These are phyloP conservation scores for Lachancea cidri DNA, from an alignment of 805 yeast genomes.

Conservation along the genomic window DNA sequence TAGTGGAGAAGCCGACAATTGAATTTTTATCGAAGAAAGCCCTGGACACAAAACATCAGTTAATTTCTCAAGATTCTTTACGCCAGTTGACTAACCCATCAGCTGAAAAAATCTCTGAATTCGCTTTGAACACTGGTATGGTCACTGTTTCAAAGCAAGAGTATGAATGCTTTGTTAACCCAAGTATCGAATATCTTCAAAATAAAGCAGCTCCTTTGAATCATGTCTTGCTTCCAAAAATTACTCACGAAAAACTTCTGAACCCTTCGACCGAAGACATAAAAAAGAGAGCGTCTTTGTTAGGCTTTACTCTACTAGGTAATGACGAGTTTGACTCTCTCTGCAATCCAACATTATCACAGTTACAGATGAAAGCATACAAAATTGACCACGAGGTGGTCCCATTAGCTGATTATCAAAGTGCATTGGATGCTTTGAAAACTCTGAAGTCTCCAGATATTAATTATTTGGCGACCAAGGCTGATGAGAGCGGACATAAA, in stretches of 20 bases:
- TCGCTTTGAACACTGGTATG: slow-evolving; percentile 3
- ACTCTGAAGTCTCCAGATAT: slow-evolving; percentile 11
- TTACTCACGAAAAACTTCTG: slow-evolving; percentile 9
- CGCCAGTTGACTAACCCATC: slow-evolving; percentile 18
- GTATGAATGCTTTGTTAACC: slow-evolving; percentile 2
- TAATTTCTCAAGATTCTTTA: background rate
- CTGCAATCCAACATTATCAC: background rate
- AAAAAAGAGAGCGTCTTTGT: slow-evolving; percentile 9
- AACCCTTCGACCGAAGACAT: slow-evolving; percentile 11
- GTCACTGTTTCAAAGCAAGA: background rate
- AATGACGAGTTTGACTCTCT: background rate
- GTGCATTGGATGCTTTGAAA: slow-evolving; percentile 1
- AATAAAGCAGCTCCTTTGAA: slow-evolving; percentile 8
- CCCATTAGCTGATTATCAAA: background rate
- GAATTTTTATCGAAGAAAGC: slow-evolving; percentile 10
- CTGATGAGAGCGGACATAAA: slow-evolving; percentile 8
- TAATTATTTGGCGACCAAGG: slow-evolving; percentile 11
- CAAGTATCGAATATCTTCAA: slow-evolving; percentile 11
- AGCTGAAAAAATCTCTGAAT: slow-evolving; percentile 7
- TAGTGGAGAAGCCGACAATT: slow-evolving; percentile 9
- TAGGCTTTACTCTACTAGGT: background rate
- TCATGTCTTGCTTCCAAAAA: slow-evolving; percentile 11
- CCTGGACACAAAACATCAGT: background rate
- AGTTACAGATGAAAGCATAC: background rate
- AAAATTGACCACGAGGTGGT: background rate